Evolutionary conservation across 495 filamentous ascomycete genomes (phyloP).

Genomic region (Oleoguttula mirabilis): DNA sequence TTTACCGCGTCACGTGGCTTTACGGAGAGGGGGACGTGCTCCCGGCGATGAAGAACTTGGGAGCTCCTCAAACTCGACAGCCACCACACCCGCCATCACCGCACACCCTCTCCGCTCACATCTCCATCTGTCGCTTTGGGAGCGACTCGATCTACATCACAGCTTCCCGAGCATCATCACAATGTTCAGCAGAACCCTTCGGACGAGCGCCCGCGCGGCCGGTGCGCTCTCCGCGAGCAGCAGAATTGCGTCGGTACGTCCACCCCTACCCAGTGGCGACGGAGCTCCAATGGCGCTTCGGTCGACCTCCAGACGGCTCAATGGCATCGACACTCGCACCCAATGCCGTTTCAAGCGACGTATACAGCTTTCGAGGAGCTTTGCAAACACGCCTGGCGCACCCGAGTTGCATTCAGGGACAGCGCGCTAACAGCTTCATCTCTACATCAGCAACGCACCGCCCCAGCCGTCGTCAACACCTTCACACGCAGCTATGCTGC

Average conservation of each 20-base stretch:
- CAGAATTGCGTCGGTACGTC: slow-evolving; percentile 85
- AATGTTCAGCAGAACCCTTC: slow-evolving; percentile 97
- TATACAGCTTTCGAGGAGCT: slow-evolving; percentile 2
- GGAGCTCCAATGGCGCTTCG: slow-evolving; percentile 16
- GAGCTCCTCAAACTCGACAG: slow-evolving; percentile 2
- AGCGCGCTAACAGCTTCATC: slow-evolving; percentile 16
- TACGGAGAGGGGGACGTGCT: background rate
- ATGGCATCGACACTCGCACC: slow-evolving; percentile 6
- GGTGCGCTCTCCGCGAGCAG: slow-evolving; percentile 54
- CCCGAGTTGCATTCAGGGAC: slow-evolving; percentile 10
- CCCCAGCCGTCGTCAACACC: slow-evolving; percentile 62
- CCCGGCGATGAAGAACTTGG: background rate
- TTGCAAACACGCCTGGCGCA: background rate
- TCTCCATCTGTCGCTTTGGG: slow-evolving; percentile 13
- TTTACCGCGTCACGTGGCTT: too few species aligned
- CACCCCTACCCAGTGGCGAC: slow-evolving; percentile 1
- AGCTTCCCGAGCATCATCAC: slow-evolving; percentile 8
- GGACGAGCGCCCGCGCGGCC: slow-evolving; percentile 86
- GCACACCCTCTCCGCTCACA: slow-evolving; percentile 11
- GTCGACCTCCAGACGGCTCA: slow-evolving; percentile 7
- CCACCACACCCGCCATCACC: slow-evolving; percentile 1
- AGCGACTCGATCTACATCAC: slow-evolving; percentile 5
- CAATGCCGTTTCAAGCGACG: background rate
- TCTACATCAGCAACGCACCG: slow-evolving; percentile 61
- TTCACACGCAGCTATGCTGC: slow-evolving; percentile 81